A percentile compares a stretch with the other conserved stretches of the same genome.
Evolutionary conservation across 768 basidiomycete species (phyloP).

Genomic region (Lanmaoa rubissima): DNA sequence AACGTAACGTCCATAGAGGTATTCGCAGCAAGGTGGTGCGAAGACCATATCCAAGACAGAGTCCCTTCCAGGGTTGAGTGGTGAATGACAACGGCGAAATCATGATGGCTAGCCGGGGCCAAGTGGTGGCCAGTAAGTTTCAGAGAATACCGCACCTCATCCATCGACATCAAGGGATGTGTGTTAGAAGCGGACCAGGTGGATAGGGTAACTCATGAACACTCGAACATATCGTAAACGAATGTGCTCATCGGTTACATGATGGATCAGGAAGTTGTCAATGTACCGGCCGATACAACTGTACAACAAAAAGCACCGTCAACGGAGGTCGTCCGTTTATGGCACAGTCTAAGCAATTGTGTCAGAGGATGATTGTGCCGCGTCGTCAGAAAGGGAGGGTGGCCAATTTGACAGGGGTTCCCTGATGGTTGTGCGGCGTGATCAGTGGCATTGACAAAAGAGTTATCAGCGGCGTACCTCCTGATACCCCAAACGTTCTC

Average conservation of each 20-base stretch:
- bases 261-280: not conserved
- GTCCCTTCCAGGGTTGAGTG: conserved; percentile 46
- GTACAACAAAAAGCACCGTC: not conserved
- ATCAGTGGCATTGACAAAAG: not conserved
- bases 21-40: conserved; percentile 42
- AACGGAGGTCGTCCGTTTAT: not conserved
- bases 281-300: not conserved
- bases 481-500: conserved; percentile 94
- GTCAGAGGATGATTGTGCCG: conserved; percentile 18
- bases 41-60: conserved; percentile 47
- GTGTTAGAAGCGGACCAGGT: not conserved
- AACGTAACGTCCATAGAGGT: conserved; percentile 47
- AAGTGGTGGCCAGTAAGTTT: not conserved
- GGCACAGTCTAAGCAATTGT: conserved; percentile 20
- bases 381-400: conserved; percentile 21
- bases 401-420: conserved; percentile 30
- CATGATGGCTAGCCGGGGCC: conserved; percentile 6
- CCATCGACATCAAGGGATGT: not conserved
- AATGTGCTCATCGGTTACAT: not conserved
- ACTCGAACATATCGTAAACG: too few species aligned
- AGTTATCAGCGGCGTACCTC: conserved; percentile 52
- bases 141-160: not conserved
- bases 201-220: not conserved
- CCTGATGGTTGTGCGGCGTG: conserved; percentile 8
- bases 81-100: conserved; percentile 1